Percentiles rank a stretch among this genome's conserved stretches.
Evolutionary conservation across 1,139 yeast species (phyloP).

Genomic region (Spathaspora sp.): DNA sequence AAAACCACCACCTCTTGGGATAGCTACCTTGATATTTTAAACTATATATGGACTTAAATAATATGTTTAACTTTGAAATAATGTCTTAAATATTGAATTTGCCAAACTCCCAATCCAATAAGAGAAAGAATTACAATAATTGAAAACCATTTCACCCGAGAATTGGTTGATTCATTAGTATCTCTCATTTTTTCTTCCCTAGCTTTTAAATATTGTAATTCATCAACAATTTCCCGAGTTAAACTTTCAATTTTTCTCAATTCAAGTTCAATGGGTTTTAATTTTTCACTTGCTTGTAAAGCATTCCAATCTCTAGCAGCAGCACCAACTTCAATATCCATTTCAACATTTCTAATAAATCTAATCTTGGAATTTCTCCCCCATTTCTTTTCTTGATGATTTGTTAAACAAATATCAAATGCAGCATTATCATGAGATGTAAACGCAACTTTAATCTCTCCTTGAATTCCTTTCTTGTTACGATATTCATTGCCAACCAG

Average conservation of each 20-base stretch:
- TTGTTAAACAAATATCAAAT: constrained; percentile 88
- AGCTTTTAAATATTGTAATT: constrained; percentile 74
- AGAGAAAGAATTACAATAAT: constrained; percentile 64
- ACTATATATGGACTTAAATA: constrained; percentile 41
- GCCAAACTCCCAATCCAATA: constrained; percentile 86
- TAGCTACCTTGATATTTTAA: constrained; percentile 4
- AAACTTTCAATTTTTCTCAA: constrained; percentile 81
- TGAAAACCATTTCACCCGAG: constrained; percentile 84
- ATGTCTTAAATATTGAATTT: constrained; percentile 84
- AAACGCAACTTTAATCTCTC: constrained; percentile 70
- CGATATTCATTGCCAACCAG: constrained; percentile 72
- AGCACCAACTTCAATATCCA: constrained; percentile 93
- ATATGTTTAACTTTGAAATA: constrained; percentile 95
- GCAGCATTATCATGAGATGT: constrained; percentile 82
- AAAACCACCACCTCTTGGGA: constrained; percentile 9
- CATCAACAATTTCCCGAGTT: constrained; percentile 74
- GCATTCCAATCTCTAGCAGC: constrained; percentile 98
- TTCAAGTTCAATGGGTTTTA: constrained; percentile 90
- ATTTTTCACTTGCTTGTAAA: constrained; percentile 85
- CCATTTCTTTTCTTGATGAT: constrained; percentile 44
- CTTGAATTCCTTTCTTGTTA: constrained; percentile 63
- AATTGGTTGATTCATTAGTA: constrained; percentile 91
- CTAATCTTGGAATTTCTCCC: constrained; percentile 35
- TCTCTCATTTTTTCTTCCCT: constrained; percentile 94
- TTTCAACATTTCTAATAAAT: constrained; percentile 61